These are phyloP conservation scores for Oryza rufipogon DNA, from an alignment of 176 grass and related monocot species.

Conservation along the genomic window DNA sequence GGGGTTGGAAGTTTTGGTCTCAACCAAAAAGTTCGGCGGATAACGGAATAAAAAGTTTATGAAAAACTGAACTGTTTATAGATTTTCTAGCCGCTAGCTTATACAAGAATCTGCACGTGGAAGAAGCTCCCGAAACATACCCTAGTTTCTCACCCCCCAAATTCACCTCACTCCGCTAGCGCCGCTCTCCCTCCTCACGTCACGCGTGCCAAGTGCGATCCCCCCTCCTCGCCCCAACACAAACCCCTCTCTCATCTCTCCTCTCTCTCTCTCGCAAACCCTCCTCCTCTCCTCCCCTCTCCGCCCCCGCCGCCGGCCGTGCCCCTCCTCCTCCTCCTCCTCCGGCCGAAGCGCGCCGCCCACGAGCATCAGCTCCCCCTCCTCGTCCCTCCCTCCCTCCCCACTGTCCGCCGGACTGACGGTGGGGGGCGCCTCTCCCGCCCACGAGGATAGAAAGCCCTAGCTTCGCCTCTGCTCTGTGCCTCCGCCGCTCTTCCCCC, in stretches of 20 bases:
- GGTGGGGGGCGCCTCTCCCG: neutral
- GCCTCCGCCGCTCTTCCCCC: neutral
- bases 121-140: no score
- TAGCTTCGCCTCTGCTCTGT: neutral
- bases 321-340: neutral
- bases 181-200: no score
- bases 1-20: no score
- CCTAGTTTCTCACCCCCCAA: no score
- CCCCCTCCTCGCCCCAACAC: no score
- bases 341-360: neutral
- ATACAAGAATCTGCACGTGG: no score
- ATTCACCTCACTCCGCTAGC: no score
- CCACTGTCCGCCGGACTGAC: neutral
- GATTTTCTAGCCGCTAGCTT: no score
- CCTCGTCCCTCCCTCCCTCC: neutral
- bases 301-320: neutral
- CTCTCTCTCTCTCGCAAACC: neutral
- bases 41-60: no score
- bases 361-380: neutral
- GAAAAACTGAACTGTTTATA: no score
- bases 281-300: neutral
- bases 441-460: neutral
- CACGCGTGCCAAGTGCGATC: neutral
- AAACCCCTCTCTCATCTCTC: neutral
- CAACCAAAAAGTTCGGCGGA: no score